Percentiles rank a stretch among this genome's conserved stretches.
These are phyloP conservation scores for Pythium rhizo-oryzae DNA, from an alignment of 352 stramenopile species.

Conservation along the genomic window DNA sequence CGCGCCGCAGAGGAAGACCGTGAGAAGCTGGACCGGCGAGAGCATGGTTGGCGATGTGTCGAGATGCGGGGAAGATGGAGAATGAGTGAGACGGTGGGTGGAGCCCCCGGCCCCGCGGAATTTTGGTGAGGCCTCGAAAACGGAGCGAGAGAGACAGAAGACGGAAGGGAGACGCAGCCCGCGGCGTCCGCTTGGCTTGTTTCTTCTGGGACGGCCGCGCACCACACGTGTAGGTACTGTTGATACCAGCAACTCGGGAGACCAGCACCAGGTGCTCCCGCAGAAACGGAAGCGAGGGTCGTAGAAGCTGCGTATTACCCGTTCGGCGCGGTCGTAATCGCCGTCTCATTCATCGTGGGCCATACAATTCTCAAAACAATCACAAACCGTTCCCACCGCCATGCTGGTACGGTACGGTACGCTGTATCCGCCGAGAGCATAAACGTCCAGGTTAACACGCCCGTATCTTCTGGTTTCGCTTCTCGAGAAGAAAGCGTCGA, in stretches of 20 bases:
- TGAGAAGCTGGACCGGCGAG: slow-evolving; percentile 7
- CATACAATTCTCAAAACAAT: background rate
- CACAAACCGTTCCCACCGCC: too few species aligned
- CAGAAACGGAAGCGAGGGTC: background rate
- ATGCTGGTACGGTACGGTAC: too few species aligned
- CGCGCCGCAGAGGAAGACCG: slow-evolving; percentile 1
- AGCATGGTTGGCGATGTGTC: background rate
- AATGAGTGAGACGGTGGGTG: slow-evolving; percentile 6
- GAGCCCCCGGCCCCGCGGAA: slow-evolving; percentile 2
- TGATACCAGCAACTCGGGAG: background rate
- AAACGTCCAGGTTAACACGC: background rate
- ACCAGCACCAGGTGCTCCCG: background rate
- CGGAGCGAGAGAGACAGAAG: background rate
- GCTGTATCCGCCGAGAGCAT: too few species aligned
- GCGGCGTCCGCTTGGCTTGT: background rate
- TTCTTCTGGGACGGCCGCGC: background rate
- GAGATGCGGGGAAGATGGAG: background rate
- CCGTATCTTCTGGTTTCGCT: background rate
- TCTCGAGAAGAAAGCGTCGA: background rate
- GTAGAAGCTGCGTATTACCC: slow-evolving; percentile 5
- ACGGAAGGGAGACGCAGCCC: background rate
- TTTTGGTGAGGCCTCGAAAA: background rate
- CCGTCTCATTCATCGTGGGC: background rate
- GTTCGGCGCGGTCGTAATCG: background rate
- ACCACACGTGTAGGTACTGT: background rate